These are phyloP conservation scores for Blastobotrys proliferans DNA, from an alignment of 1,139 yeast genomes.

Conservation along the genomic window DNA sequence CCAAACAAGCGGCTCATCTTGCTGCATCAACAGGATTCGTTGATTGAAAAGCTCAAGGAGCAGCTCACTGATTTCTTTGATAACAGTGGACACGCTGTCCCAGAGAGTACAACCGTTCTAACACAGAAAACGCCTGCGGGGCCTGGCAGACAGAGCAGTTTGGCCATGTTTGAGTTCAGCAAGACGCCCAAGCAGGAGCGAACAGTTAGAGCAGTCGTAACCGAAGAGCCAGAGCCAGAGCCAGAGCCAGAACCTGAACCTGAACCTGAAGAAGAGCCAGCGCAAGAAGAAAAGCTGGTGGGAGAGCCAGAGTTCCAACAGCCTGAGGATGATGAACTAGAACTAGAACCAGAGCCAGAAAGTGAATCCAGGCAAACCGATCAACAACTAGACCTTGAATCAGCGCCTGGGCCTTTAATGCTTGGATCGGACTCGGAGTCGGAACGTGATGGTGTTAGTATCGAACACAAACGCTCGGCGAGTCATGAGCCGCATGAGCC, in stretches of 20 bases:
- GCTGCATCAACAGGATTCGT: constrained; percentile 57
- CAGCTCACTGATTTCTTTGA: constrained; percentile 25
- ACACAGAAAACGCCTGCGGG: not conserved
- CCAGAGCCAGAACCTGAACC: not conserved
- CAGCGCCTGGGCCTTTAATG: no score
- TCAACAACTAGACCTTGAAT: no score
- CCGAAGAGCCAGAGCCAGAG: not conserved
- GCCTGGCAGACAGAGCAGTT: not conserved
- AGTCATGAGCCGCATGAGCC: no score
- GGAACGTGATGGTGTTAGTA: no score
- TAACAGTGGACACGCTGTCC: constrained; percentile 30
- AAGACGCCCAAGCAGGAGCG: not conserved
- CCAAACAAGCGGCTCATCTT: constrained; percentile 82
- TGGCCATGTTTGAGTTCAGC: constrained; percentile 8
- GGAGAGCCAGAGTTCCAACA: not conserved
- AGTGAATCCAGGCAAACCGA: no score
- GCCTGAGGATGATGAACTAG: not conserved
- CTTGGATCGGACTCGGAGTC: no score
- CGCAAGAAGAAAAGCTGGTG: not conserved
- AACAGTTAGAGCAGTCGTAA: not conserved
- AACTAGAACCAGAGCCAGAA: not conserved
- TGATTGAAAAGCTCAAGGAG: constrained; percentile 48
- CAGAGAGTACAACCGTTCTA: constrained; percentile 19
- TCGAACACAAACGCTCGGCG: no score
- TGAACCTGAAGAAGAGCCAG: not conserved